Evolutionary conservation across 495 filamentous ascomycete genomes (phyloP).

Genomic region (Venustampulla echinocandica): DNA sequence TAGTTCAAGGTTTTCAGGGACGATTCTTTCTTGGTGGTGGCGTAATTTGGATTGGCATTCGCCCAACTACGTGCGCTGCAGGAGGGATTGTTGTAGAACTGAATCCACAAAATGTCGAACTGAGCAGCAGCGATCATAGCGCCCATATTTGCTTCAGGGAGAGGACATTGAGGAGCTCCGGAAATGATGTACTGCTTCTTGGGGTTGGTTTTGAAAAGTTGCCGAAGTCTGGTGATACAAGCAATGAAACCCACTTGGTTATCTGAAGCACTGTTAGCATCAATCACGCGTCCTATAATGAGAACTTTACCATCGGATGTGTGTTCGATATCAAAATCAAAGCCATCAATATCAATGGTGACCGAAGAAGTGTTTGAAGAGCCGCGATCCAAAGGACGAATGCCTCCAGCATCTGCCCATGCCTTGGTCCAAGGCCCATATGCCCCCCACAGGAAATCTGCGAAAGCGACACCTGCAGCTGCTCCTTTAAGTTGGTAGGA

Average conservation of each 20-base stretch:
- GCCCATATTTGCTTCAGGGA: constrained; percentile 46
- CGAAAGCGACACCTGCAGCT: constrained; percentile 48
- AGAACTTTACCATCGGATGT: constrained; percentile 32
- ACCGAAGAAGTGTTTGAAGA: constrained; percentile 28
- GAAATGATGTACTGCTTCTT: constrained; percentile 45
- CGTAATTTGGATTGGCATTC: constrained; percentile 30
- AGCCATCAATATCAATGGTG: constrained; percentile 49
- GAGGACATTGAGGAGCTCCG: constrained; percentile 48
- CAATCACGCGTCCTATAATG: neutral
- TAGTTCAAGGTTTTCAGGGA: constrained; percentile 18
- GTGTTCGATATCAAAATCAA: constrained; percentile 49
- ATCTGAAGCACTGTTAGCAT: constrained; percentile 31
- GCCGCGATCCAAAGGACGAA: constrained; percentile 33
- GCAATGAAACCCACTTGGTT: constrained; percentile 31
- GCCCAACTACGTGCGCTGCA: constrained; percentile 46
- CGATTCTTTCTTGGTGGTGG: constrained; percentile 17
- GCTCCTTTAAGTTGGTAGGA: constrained; percentile 26
- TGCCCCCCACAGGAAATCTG: constrained; percentile 53
- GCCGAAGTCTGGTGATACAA: constrained; percentile 39
- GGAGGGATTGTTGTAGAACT: constrained; percentile 43
- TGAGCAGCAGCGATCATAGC: constrained; percentile 38
- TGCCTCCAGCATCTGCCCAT: constrained; percentile 30
- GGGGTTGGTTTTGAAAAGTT: constrained; percentile 31
- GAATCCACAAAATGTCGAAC: constrained; percentile 59
- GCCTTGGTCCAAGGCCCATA: constrained; percentile 44